These are phyloP conservation scores for Entelexis sorbosivorans DNA, from an alignment of 1,139 yeast genomes.

Conservation along the genomic window DNA sequence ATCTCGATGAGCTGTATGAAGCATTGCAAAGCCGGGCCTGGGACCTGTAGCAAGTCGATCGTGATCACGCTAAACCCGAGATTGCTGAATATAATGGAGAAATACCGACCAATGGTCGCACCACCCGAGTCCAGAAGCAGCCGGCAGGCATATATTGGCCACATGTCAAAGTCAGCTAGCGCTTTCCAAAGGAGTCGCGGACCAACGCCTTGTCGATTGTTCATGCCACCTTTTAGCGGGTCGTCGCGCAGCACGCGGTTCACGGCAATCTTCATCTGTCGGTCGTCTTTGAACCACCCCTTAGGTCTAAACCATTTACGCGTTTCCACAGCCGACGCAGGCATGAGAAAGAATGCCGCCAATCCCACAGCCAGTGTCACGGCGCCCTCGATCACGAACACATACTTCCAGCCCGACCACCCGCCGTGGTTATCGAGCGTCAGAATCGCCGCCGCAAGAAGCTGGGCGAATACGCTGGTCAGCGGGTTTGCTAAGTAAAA, in stretches of 20 bases:
- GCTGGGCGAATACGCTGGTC: slow-evolving; percentile 30
- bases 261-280: slow-evolving; percentile 52
- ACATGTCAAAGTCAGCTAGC: too few species aligned
- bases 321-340: slow-evolving; percentile 50
- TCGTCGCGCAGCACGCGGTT: slow-evolving; percentile 56
- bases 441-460: slow-evolving; percentile 30
- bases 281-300: slow-evolving; percentile 54
- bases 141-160: slow-evolving; percentile 45
- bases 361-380: slow-evolving; percentile 48
- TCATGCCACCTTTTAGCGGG: slow-evolving; percentile 59
- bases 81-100: slow-evolving; percentile 35
- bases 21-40: slow-evolving; percentile 35
- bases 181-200: too few species aligned
- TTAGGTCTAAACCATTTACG: slow-evolving; percentile 39
- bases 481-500: slow-evolving; percentile 41
- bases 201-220: slow-evolving; percentile 31
- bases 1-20: slow-evolving; percentile 34
- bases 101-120: slow-evolving; percentile 34
- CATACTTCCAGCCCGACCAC: slow-evolving; percentile 51
- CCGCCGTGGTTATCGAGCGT: slow-evolving; percentile 37
- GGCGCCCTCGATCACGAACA: slow-evolving; percentile 54
- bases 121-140: slow-evolving; percentile 37
- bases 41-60: slow-evolving; percentile 41
- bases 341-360: slow-evolving; percentile 44
- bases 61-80: slow-evolving; percentile 39